Percentiles rank a stretch among this genome's conserved stretches.
Conservation (phyloP, 2,329 filamentous ascomycete species). For the Hypoxylon sp. region DNA sequence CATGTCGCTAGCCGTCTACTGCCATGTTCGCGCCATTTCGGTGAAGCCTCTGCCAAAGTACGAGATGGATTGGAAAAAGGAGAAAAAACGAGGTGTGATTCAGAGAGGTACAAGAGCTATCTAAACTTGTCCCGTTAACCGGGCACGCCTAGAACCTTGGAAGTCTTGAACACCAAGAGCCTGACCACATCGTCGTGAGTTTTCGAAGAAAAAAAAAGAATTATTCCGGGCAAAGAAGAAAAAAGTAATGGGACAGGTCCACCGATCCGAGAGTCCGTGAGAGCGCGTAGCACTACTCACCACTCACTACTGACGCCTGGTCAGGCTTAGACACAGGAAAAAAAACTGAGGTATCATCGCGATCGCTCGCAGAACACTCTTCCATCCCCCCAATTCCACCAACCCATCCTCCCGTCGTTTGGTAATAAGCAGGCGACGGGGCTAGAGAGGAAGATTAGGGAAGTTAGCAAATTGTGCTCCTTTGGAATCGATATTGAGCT, state of each 20-base stretch:
- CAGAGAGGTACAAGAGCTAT: conserved; percentile 28
- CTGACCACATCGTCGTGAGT: conserved; percentile 8
- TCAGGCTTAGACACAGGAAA: conserved; percentile 25
- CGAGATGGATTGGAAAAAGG: not conserved
- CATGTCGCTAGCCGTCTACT: conserved; percentile 38
- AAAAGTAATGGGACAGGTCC: conserved; percentile 12
- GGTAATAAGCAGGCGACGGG: not conserved
- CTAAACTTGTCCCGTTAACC: conserved; percentile 21
- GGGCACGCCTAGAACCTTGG: conserved; percentile 8
- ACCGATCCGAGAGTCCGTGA: conserved; percentile 5
- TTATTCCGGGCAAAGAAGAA: conserved; percentile 21
- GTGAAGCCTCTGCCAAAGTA: conserved; percentile 15
- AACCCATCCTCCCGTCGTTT: conserved; percentile 12
- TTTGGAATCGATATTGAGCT: too few species aligned
- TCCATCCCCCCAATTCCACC: conserved; percentile 31
- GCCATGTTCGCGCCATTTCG: conserved; percentile 32
- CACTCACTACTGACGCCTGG: conserved; percentile 18
- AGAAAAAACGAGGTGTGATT: conserved; percentile 34
- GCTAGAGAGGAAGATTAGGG: not conserved
- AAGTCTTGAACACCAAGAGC: conserved; percentile 15
- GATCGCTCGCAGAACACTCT: conserved; percentile 43
- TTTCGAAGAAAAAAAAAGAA: conserved; percentile 30
- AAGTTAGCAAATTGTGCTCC: conserved; percentile 15
- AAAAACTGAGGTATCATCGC: conserved; percentile 34
- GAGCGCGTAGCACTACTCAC: conserved; percentile 12